Evolutionary conservation across 2,329 filamentous ascomycete species (phyloP).

Genomic region (Didymella exigua): DNA sequence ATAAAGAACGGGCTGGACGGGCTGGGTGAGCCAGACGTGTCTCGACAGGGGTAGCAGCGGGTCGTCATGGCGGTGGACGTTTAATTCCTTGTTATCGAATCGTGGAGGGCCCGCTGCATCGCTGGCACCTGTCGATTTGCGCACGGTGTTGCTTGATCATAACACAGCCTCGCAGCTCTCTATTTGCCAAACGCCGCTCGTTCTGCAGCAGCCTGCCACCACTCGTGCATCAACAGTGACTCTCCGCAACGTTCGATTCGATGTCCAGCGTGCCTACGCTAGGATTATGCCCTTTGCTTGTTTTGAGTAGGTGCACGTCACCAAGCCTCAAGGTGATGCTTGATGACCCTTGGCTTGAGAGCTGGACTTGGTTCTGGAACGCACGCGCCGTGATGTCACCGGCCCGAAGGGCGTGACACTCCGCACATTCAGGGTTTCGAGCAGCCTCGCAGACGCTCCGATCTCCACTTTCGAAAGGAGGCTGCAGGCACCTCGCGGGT

Average conservation of each 20-base stretch:
- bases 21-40: conserved; percentile 10
- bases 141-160: conserved; percentile 13
- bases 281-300: conserved; percentile 6
- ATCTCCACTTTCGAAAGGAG: conserved; percentile 14
- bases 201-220: conserved; percentile 8
- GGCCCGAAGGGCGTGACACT: not conserved
- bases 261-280: not conserved
- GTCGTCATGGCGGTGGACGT: conserved; percentile 26
- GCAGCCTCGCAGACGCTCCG: conserved; percentile 3
- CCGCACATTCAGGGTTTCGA: conserved; percentile 13
- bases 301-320: conserved; percentile 28
- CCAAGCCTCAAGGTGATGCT: conserved; percentile 35
- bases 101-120: conserved; percentile 9
- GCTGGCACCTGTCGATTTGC: conserved; percentile 12
- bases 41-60: conserved; percentile 9
- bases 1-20: conserved; percentile 16
- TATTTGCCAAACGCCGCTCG: conserved; percentile 10
- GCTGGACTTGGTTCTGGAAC: conserved; percentile 21
- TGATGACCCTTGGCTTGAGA: conserved; percentile 30
- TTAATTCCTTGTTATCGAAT: conserved; percentile 31
- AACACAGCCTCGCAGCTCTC: conserved; percentile 11
- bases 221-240: conserved; percentile 4
- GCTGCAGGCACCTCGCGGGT: conserved; percentile 14
- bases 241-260: conserved; percentile 7
- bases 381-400: conserved; percentile 30